Base-by-base conservation (phyloP, 441 rosid genomes). In the Raphanus hybrid region DNA sequence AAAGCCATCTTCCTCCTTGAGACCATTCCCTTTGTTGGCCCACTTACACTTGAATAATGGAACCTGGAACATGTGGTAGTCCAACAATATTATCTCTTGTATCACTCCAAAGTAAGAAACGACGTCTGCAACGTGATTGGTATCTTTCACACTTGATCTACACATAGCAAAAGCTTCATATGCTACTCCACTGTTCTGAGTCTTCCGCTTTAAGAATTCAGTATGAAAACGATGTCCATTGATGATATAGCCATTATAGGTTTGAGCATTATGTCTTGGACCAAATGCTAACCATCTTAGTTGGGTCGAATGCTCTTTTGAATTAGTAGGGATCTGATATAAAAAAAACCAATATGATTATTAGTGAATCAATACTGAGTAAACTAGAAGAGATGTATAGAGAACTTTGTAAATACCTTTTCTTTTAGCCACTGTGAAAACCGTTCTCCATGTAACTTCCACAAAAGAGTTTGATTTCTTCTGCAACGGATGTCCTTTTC, bases 221-320 rank as follows among this genome's bases (percentile, higher is more conserved):
- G 62, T 58, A 32, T 9, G 62, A 58, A 58, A 58, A 1, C 29
- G 6, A 23, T 58, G 62, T 2, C 62, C 62, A 23, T 58, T 58
- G 32, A 58, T 9, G 29, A 9, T 23, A 20, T 8, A 58, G 29
- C 62, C 62, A 10, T 20, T 58, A 8, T 58, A 58, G 32, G 7
- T 58, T 58, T 58, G 57, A 50, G 57, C 32, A 48, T 12, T n/a
- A 48, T 48, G 54, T 48, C 54, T 48, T n/a, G 54, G 54, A 12
- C 54, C 16, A 48, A 58, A 58, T 18, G 62, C 62, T 9, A 58
- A 20, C 62, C 62, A 58, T 58, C 6, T 58, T 23, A 58, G n/a
- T 11, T 41, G 12, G 48, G n/a, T 41, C 48, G 48, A 41, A 41
- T 10, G 48, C 48, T 41, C 48, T 41, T 41, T 41, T 41, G 48